Base-by-base conservation (phyloP, 2,329 filamentous ascomycete species). In the Microcera coccophila region DNA sequence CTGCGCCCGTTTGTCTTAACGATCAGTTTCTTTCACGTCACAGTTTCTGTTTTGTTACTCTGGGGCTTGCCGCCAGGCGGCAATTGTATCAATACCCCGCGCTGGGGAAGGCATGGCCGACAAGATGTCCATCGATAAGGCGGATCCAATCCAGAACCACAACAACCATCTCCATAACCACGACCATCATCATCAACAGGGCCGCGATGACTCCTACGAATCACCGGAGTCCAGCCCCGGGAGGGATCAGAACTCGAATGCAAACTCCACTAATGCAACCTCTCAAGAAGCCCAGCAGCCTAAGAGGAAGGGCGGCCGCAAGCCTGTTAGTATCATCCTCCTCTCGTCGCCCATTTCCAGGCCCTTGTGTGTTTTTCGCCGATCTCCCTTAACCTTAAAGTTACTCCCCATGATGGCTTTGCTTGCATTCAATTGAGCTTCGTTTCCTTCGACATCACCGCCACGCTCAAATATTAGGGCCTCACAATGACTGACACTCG, bases 261-360 rank as follows among this genome's bases (percentile, higher is more conserved):
- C 39, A 44, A 36, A 45, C 33, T 53, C 55, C 39, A 57, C 59
- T 52, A 62, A 59, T 50, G 57, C 58, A 44, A 61, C 58, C 49
- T 62, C 67, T 20, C 75, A 75, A 53, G 78, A 81, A 58, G 67
- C 65, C 54, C 78, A 79, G 62, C 79, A 81, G 50, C 90, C 90
- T 63, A 98, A 98, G 76, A 83, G 93, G 62, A 98, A 98, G 75
- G 93, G 93, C 62, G 93, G 93, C 49, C 84, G 93, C 62, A 98
- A 97, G 74, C 93, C 93, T 62, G 93, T 97, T 82, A 67, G 78
- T 95, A 36, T 28, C 42, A 39, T 44, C 16, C n/a, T 12, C 22
- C 43, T 35, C 36, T 36, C 41, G 16, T 19, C 36, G 18, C 36
- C 9, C 15, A 29, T 19, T 14, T 26, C 7, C 22, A 26, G 7